Percentiles rank a stretch among this genome's conserved stretches.
These are phyloP conservation scores for Drechslerella coelobrocha DNA, from an alignment of 2,329 filamentous ascomycete species.

Conservation along the genomic window DNA sequence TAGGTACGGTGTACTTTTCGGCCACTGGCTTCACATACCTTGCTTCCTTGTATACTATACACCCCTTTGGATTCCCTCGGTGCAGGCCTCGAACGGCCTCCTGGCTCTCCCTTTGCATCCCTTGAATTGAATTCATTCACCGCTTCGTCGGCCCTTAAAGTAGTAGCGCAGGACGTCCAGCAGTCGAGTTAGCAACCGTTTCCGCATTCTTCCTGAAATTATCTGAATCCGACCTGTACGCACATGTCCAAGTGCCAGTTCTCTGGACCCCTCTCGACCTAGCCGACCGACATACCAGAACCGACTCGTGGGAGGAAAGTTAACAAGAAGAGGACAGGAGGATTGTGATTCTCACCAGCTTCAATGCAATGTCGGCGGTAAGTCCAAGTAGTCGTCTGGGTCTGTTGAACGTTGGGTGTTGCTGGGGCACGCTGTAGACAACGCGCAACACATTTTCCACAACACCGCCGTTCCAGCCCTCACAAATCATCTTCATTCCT, in stretches of 20 bases:
- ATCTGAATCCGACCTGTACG: constrained; percentile 22
- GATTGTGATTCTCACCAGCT: constrained; percentile 16
- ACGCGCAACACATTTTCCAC: constrained; percentile 40
- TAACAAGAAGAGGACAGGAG: constrained; percentile 10
- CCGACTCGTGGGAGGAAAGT: constrained; percentile 9
- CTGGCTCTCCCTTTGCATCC: background rate
- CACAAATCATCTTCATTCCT: background rate
- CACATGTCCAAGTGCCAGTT: constrained; percentile 29
- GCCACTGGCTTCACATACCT: background rate
- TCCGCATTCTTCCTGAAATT: constrained; percentile 47
- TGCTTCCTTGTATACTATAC: constrained; percentile 2
- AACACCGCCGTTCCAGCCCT: constrained; percentile 1
- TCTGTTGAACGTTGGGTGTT: constrained; percentile 9
- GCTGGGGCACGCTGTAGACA: constrained; percentile 12
- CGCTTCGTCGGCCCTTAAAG: constrained; percentile 31
- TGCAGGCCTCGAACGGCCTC: constrained; percentile 2
- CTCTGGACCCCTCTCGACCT: constrained; percentile 5
- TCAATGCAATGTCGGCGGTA: constrained; percentile 10
- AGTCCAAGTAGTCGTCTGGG: background rate
- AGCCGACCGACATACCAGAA: constrained; percentile 5
- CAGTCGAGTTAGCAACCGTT: background rate
- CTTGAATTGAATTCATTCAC: constrained; percentile 9
- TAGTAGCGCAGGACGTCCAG: constrained; percentile 33
- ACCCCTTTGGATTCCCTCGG: background rate
- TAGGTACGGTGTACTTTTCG: constrained; percentile 7